A percentile compares a stretch with the other conserved stretches of the same genome.
phyloP scores from a whole-genome alignment of 129 eudicot genomes.

The Lonicera japonica region DNA sequence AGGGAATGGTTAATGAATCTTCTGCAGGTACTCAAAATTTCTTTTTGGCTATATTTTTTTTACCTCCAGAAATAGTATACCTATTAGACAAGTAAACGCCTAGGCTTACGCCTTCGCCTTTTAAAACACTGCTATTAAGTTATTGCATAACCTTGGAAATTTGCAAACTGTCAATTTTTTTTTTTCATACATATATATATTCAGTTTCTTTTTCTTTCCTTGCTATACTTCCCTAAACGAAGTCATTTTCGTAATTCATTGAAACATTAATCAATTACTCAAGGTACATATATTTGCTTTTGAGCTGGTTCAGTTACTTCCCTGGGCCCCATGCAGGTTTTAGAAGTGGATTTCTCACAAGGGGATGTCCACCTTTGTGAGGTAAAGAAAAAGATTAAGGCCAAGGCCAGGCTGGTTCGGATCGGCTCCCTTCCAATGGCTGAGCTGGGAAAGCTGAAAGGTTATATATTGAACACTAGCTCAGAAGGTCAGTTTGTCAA shows the following conservation, averaged over 20 bases:
- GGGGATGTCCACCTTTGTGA: conserved; percentile 22
- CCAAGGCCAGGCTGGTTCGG: conserved; percentile 56
- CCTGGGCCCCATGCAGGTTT: conserved; percentile 33
- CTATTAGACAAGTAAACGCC: no score
- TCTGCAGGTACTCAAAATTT: conserved; percentile 50
- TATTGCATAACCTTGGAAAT: background rate
- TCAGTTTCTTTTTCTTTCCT: no score
- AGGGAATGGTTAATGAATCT: conserved; percentile 57
- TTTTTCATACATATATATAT: no score
- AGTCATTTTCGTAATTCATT: no score
- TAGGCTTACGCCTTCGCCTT: no score
- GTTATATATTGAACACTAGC: conserved; percentile 42
- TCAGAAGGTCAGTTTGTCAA: conserved; percentile 58
- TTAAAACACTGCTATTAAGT: no score
- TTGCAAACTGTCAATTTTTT: background rate
- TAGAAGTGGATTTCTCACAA: conserved; percentile 32
- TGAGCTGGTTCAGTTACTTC: no score
- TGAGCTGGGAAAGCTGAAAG: conserved; percentile 64
- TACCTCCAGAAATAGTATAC: background rate
- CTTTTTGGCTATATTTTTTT: background rate
- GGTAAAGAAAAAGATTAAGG: conserved; percentile 53
- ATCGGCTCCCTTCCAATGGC: conserved; percentile 48
- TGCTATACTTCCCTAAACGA: no score
- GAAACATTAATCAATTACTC: no score
- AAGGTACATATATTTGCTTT: no score